Percentiles rank a stretch among this genome's conserved stretches.
phyloP scores from a whole-genome alignment of 306 rosid genomes.

The Gynostemma pentaphyllum region DNA sequence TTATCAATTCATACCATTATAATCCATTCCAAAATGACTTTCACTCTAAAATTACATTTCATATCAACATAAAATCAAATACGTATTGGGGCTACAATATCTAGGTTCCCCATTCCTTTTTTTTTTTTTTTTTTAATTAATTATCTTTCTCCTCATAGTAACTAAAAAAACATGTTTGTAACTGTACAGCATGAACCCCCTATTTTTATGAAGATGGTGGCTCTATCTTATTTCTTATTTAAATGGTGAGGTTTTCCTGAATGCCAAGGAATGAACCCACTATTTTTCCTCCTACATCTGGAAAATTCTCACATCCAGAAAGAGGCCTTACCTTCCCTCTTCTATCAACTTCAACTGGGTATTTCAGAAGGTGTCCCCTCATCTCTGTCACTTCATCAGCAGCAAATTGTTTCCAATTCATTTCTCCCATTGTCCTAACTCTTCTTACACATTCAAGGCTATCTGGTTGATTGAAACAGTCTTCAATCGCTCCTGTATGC shows the following conservation, averaged over 20 bases:
- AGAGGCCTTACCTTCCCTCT: slow-evolving; percentile 71
- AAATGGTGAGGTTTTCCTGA: slow-evolving; percentile 84
- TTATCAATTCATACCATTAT: too few relatives aligned
- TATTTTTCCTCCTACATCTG: slow-evolving; percentile 86
- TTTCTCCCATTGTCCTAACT: slow-evolving; percentile 55
- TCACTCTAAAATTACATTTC: too few relatives aligned
- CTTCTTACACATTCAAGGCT: slow-evolving; percentile 75
- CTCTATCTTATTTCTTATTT: slow-evolving; percentile 13
- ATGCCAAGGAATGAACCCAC: slow-evolving; percentile 80
- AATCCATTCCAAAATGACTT: too few relatives aligned
- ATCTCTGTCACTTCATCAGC: slow-evolving; percentile 60
- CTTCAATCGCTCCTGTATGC: slow-evolving; percentile 56
- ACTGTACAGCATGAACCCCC: not conserved
- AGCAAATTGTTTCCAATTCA: slow-evolving; percentile 75
- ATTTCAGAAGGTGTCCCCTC: slow-evolving; percentile 74
- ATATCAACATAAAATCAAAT: too few relatives aligned
- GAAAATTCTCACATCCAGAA: slow-evolving; percentile 69
- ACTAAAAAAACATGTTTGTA: not conserved
- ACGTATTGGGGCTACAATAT: not conserved
- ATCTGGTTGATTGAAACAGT: slow-evolving; percentile 66
- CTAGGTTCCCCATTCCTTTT: not conserved
- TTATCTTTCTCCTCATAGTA: not conserved
- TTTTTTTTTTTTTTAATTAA: too few relatives aligned
- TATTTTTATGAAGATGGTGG: not conserved
- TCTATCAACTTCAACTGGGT: slow-evolving; percentile 72